These are phyloP conservation scores for Pogostemon cablin DNA, from an alignment of 257 asterid species.

Conservation along the genomic window DNA sequence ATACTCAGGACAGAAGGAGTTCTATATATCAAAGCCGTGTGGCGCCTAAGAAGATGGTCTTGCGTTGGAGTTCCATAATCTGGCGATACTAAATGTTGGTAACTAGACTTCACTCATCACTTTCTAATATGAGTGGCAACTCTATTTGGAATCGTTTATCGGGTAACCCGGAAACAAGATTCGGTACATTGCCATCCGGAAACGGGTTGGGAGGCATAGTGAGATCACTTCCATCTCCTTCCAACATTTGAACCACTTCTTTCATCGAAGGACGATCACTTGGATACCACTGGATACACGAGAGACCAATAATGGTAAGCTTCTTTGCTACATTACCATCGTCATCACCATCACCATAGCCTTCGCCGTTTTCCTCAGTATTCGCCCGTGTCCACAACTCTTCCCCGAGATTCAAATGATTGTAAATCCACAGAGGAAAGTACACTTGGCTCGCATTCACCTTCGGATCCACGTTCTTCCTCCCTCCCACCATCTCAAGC, in stretches of 20 bases:
- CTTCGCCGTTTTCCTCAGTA: background rate
- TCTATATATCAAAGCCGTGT: too few species aligned
- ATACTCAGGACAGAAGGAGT: too few species aligned
- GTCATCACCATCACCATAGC: background rate
- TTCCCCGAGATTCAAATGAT: slow-evolving; percentile 35
- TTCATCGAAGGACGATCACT: slow-evolving; percentile 23
- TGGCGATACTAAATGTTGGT: too few species aligned
- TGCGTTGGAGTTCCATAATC: too few species aligned
- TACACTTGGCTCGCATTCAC: slow-evolving; percentile 31
- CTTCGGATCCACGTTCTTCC: slow-evolving; percentile 35
- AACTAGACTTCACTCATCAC: background rate
- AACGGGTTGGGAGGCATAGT: slow-evolving; percentile 28
- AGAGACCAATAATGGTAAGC: slow-evolving; percentile 16
- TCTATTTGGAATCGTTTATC: slow-evolving; percentile 21
- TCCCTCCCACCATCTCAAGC: slow-evolving; percentile 50
- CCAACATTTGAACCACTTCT: slow-evolving; percentile 28
- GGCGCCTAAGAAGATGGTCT: too few species aligned
- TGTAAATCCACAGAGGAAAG: slow-evolving; percentile 47
- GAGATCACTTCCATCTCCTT: slow-evolving; percentile 32
- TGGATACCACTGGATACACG: slow-evolving; percentile 31
- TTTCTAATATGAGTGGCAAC: slow-evolving; percentile 27
- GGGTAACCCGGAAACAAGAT: slow-evolving; percentile 21
- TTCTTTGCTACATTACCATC: slow-evolving; percentile 16
- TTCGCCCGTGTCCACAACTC: slow-evolving; percentile 19
- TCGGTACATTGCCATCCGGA: slow-evolving; percentile 14